Conservation (phyloP, 2,329 filamentous ascomycete species). For the Sporothrix brunneoviolacea region DNA sequence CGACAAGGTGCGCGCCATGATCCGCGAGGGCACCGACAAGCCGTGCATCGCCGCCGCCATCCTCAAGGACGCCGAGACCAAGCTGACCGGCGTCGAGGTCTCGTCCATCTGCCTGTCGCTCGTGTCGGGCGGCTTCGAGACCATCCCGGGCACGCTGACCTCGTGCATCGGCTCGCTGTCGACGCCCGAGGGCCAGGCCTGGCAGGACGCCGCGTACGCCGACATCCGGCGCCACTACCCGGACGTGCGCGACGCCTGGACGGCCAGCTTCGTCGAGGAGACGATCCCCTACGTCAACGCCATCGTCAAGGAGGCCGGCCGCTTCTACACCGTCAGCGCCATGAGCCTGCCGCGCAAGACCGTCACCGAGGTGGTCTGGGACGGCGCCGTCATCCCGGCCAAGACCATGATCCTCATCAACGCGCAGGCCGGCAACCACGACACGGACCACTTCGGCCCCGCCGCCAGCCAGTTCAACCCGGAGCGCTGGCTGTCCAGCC, state of each 20-base stretch:
- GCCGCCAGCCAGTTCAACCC: conserved; percentile 57
- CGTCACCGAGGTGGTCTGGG: conserved; percentile 65
- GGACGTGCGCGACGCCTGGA: conserved; percentile 65
- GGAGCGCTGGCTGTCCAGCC: conserved; percentile 54
- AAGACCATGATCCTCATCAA: conserved; percentile 78
- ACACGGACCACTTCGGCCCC: conserved; percentile 57
- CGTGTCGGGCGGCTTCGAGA: conserved; percentile 75
- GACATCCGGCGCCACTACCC: conserved; percentile 69
- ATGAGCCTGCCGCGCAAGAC: conserved; percentile 68
- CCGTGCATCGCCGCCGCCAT: conserved; percentile 25
- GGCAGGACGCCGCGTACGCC: conserved; percentile 62
- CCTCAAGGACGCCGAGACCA: conserved; percentile 23
- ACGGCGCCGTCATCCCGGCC: conserved; percentile 60
- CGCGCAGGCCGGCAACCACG: conserved; percentile 69
- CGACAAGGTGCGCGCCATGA: conserved; percentile 37
- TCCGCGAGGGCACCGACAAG: conserved; percentile 22
- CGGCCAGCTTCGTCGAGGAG: conserved; percentile 64
- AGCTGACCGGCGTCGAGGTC: conserved; percentile 48
- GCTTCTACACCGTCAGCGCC: conserved; percentile 74
- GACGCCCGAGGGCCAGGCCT: conserved; percentile 58
- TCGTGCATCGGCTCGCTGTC: conserved; percentile 73
- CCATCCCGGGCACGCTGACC: conserved; percentile 70
- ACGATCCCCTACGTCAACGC: conserved; percentile 72
- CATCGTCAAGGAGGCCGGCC: conserved; percentile 69
- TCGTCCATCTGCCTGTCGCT: conserved; percentile 65